Evolutionary conservation across 2,329 filamentous ascomycete genomes (phyloP), one percentile per base, ranked within the genome.

Genomic region (Talaromyces islandicus): DNA sequence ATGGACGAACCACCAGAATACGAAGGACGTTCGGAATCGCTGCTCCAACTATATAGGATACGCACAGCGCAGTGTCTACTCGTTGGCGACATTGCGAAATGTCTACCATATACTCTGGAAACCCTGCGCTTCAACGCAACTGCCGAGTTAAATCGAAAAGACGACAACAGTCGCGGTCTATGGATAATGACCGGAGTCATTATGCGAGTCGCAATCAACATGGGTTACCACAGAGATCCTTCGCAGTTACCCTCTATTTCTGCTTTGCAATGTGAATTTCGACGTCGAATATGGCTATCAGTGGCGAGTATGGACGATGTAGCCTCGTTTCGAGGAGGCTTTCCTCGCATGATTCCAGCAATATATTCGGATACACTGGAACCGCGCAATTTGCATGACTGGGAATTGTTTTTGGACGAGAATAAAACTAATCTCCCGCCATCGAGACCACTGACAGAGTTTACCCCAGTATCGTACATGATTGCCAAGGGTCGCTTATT

Each of bases 291-390:
- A 10, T 82, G 80, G 79, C 73, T 74, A 0, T 79, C 78, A 65
- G 76, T 81, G 9, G 71, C 75, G 27, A 84, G 87, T 67, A 78
- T 88, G 53, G 88, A 90, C 67, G 71, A 86, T 4, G 71, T 89
- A 6, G 84, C 86, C 25, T 83, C 85, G 1, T 88, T 88, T 66
- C 85, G 89, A 67, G 80, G 88, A 62, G 87, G 87, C 1, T 75
- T 90, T 57, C 88, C 88, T 2, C 81, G 81, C 66, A 86, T 89
- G 83, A 78, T 88, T 43, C 80, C 85, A 59, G 77, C 80, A 25
- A 81, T 86, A 32, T 86, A 88, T 62, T 83, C 81, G 50, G 88
- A 90, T 68, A 87, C 85, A 0, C 73, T 78, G 1, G 70, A 85
- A 25, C 87, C 87, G 14, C 77, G 79, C 24, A 89, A 89, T 69